Evolutionary conservation across 495 filamentous ascomycete genomes (phyloP).

Genomic region (Aspergillus panamensis): DNA sequence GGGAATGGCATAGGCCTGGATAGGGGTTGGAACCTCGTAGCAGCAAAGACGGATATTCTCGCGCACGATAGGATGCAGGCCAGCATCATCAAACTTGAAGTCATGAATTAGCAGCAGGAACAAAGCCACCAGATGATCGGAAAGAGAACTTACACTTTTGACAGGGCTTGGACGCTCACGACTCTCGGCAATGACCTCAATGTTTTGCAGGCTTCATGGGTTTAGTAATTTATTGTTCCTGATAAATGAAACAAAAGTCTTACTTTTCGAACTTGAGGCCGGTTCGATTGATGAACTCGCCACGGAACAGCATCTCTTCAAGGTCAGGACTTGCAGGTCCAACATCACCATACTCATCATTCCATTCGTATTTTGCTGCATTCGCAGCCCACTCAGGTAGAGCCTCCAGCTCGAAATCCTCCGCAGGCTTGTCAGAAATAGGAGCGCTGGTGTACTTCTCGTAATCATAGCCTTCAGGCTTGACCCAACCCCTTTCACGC

Average conservation of each 20-base stretch:
- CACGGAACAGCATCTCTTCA: slow-evolving; percentile 69
- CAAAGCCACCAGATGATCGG: slow-evolving; percentile 7
- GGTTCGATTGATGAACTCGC: slow-evolving; percentile 40
- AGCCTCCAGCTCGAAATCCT: slow-evolving; percentile 6
- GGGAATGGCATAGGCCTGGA: slow-evolving; percentile 80
- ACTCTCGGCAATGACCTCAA: slow-evolving; percentile 34
- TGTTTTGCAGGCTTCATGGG: slow-evolving; percentile 28
- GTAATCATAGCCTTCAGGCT: slow-evolving; percentile 53
- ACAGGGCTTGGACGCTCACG: slow-evolving; percentile 29
- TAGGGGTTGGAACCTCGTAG: slow-evolving; percentile 70
- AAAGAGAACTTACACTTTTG: slow-evolving; percentile 30
- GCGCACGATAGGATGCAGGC: slow-evolving; percentile 79
- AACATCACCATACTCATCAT: slow-evolving; percentile 80
- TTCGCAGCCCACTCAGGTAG: slow-evolving; percentile 51
- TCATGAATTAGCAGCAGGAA: slow-evolving; percentile 30
- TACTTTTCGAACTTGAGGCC: slow-evolving; percentile 43
- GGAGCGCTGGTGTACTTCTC: slow-evolving; percentile 40
- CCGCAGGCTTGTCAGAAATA: slow-evolving; percentile 26
- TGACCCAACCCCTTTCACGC: slow-evolving; percentile 51
- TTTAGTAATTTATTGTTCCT: not conserved
- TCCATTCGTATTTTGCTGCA: slow-evolving; percentile 74
- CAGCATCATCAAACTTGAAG: slow-evolving; percentile 65
- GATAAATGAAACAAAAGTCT: slow-evolving; percentile 11
- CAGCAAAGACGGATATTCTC: slow-evolving; percentile 69
- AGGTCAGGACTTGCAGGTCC: slow-evolving; percentile 65